phyloP scores from a whole-genome alignment of 2,329 filamentous ascomycete genomes.

The Podosphaera xanthii region DNA sequence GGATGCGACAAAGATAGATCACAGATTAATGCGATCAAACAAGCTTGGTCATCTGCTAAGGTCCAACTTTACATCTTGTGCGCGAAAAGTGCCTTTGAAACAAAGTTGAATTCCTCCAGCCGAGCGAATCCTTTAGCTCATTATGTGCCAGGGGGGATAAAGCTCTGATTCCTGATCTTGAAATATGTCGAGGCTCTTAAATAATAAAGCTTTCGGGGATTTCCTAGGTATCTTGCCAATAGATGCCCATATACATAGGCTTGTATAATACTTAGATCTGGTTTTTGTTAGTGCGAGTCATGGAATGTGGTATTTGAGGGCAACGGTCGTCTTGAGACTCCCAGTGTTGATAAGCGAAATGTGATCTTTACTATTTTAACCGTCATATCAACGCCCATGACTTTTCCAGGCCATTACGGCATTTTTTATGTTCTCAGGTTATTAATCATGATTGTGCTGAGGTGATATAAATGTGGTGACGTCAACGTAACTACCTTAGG shows the following conservation, averaged over 20 bases:
- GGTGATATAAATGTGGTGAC: not conserved
- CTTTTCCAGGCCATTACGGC: not conserved
- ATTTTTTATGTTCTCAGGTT: not conserved
- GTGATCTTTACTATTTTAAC: not conserved
- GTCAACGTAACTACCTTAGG: not conserved
- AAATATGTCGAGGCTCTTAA: not conserved
- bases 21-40: not conserved
- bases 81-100: not conserved
- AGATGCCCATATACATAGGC: not conserved
- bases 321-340: not conserved
- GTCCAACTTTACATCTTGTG: not conserved
- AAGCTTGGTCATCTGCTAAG: not conserved
- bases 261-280: not conserved
- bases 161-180: not conserved
- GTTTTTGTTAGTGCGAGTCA: not conserved
- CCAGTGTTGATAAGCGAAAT: not conserved
- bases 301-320: not conserved
- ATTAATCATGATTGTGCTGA: not conserved
- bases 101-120: not conserved
- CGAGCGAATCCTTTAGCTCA: not conserved
- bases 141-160: not conserved
- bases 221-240: not conserved
- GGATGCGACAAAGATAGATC: not conserved
- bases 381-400: not conserved
- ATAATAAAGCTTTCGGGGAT: not conserved